Percentiles rank a stretch among this genome's conserved stretches.
Conservation (phyloP, 202 grass and related monocot species). For the Zoysia matrella region DNA sequence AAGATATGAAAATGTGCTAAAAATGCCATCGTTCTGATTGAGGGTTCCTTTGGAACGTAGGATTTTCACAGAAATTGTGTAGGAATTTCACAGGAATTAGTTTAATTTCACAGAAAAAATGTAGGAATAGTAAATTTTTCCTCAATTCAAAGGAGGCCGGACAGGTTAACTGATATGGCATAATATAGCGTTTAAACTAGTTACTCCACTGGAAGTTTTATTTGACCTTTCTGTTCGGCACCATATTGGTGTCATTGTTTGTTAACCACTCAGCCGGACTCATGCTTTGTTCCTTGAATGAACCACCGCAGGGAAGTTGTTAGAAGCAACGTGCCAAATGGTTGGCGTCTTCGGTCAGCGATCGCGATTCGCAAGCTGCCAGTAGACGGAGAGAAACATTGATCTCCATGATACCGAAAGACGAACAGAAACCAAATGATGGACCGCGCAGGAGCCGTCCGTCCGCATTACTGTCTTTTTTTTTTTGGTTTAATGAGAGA, state of each 20-base stretch:
- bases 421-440: constrained; percentile 31
- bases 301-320: constrained; percentile 69
- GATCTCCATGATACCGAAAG: constrained; percentile 39
- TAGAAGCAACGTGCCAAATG: constrained; percentile 69
- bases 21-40: too few species aligned
- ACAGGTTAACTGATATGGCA: constrained; percentile 15
- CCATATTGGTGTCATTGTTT: constrained; percentile 15
- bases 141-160: background rate
- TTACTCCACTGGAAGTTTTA: background rate
- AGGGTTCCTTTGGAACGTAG: background rate
- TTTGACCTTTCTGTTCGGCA: constrained; percentile 9
- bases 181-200: constrained; percentile 3
- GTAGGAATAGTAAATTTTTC: too few species aligned
- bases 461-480: constrained; percentile 13
- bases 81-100: too few species aligned
- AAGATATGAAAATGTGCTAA: background rate
- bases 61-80: constrained; percentile 6
- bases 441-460: background rate
- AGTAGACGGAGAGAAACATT: constrained; percentile 42
- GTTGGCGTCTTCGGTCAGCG: constrained; percentile 64
- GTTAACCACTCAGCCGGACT: constrained; percentile 15
- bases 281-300: constrained; percentile 24
- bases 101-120: too few species aligned
- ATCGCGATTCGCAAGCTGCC: constrained; percentile 65
- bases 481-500: constrained; percentile 58